Conservation (phyloP, 148 eudicot genomes). For the Cornus florida region DNA sequence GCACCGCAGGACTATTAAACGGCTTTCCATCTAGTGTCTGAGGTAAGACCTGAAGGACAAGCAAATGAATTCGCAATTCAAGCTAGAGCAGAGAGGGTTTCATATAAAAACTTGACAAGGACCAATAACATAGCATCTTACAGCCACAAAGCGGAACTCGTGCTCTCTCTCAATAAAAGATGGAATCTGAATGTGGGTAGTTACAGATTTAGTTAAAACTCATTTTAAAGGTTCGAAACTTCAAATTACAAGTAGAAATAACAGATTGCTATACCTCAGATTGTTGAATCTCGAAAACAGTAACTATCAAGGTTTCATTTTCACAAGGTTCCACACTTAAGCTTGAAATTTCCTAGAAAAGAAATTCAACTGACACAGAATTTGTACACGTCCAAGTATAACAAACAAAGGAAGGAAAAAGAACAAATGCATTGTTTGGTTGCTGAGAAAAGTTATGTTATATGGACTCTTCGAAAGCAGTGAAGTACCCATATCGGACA, state of each 20-base stretch:
- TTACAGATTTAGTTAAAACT: constrained; percentile 11
- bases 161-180: constrained; percentile 82
- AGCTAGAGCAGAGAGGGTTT: not conserved
- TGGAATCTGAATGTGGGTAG: constrained; percentile 59
- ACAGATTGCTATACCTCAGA: constrained; percentile 61
- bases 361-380: not conserved
- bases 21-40: constrained; percentile 70
- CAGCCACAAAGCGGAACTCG: constrained; percentile 92
- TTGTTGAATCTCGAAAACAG: constrained; percentile 73
- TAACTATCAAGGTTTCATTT: constrained; percentile 71
- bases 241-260: not conserved
- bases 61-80: constrained; percentile 4
- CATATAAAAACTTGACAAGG: not conserved
- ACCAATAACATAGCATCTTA: constrained; percentile 36
- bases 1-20: constrained; percentile 65
- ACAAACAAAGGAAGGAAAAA: not conserved
- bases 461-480: no score
- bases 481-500: no score
- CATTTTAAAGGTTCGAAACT: not conserved
- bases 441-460: not conserved
- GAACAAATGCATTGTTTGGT: not conserved
- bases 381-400: not conserved
- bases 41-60: constrained; percentile 61
- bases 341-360: constrained; percentile 86
- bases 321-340: constrained; percentile 92